Evolutionary conservation across 495 filamentous ascomycete genomes (phyloP).

Genomic region (Venustampulla echinocandica): DNA sequence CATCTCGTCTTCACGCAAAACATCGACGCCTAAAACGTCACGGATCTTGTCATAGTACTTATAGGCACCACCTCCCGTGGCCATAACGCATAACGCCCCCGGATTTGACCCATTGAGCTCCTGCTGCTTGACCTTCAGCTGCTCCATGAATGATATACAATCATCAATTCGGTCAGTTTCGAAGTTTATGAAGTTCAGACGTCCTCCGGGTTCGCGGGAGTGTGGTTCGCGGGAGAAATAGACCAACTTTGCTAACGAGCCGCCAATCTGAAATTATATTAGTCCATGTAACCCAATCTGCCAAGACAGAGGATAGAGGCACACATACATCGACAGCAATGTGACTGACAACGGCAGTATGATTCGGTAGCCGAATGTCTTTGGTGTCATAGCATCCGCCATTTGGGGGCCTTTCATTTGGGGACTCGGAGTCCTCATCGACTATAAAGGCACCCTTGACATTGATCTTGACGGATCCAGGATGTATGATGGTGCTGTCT

Average conservation of each 20-base stretch:
- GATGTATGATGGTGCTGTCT: slow-evolving; percentile 71
- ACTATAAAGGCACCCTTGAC: slow-evolving; percentile 94
- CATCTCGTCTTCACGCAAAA: slow-evolving; percentile 94
- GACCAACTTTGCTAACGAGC: slow-evolving; percentile 88
- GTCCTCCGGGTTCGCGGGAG: slow-evolving; percentile 72
- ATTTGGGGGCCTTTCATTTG: slow-evolving; percentile 39
- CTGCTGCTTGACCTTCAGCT: slow-evolving; percentile 70
- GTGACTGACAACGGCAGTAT: slow-evolving; percentile 88
- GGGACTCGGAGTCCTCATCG: slow-evolving; percentile 54
- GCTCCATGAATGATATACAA: slow-evolving; percentile 80
- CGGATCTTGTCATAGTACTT: slow-evolving; percentile 91
- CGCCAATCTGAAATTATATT: slow-evolving; percentile 80
- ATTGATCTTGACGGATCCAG: slow-evolving; percentile 84
- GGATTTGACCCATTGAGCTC: slow-evolving; percentile 56
- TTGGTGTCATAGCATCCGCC: slow-evolving; percentile 64
- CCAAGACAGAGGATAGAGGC: slow-evolving; percentile 9
- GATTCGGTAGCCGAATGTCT: slow-evolving; percentile 92
- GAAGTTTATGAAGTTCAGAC: slow-evolving; percentile 89
- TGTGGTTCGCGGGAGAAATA: slow-evolving; percentile 88
- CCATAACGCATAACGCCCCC: slow-evolving; percentile 75
- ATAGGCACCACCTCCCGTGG: slow-evolving; percentile 89
- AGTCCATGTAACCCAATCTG: neutral
- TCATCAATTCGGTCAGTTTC: slow-evolving; percentile 89
- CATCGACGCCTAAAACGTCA: slow-evolving; percentile 71
- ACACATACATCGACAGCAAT: slow-evolving; percentile 83